Conservation (phyloP, 805 yeast species). For the Saccharomyces eubayanus region DNA sequence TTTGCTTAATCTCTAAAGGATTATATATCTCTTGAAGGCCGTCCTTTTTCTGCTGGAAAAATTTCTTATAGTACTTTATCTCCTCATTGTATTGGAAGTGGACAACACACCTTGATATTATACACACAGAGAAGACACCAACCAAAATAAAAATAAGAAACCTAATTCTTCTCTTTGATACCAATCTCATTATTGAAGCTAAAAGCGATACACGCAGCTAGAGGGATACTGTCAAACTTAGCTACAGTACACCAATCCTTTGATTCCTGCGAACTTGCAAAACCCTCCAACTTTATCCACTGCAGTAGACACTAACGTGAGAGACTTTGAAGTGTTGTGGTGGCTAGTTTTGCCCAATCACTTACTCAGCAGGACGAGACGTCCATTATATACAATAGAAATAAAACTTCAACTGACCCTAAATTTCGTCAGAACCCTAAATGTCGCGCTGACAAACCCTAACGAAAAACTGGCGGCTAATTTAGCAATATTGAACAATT, state of each 20-base stretch:
- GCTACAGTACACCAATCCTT: not conserved
- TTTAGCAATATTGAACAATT: not conserved
- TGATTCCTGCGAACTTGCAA: not conserved
- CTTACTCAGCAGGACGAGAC: not conserved
- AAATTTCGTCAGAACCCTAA: not conserved
- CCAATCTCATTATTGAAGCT: conserved; percentile 10
- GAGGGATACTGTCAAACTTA: not conserved
- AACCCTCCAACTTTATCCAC: not conserved
- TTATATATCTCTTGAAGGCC: conserved; percentile 17
- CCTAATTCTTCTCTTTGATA: conserved; percentile 22
- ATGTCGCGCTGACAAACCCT: not conserved
- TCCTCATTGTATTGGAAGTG: conserved; percentile 27
- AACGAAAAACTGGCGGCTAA: not conserved
- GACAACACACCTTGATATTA: conserved; percentile 15
- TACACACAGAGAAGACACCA: conserved; percentile 6
- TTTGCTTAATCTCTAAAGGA: conserved; percentile 26
- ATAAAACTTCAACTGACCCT: not conserved
- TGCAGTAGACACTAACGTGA: not conserved
- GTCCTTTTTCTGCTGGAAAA: conserved; percentile 23
- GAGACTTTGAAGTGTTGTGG: not conserved
- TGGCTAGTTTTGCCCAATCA: not conserved
- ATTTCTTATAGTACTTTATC: conserved; percentile 22
- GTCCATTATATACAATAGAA: not conserved
- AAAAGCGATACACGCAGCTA: not conserved
- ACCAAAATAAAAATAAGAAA: conserved; percentile 7